Evolutionary conservation across 768 basidiomycete genomes (phyloP).

Genomic region (Boletellus ananas): DNA sequence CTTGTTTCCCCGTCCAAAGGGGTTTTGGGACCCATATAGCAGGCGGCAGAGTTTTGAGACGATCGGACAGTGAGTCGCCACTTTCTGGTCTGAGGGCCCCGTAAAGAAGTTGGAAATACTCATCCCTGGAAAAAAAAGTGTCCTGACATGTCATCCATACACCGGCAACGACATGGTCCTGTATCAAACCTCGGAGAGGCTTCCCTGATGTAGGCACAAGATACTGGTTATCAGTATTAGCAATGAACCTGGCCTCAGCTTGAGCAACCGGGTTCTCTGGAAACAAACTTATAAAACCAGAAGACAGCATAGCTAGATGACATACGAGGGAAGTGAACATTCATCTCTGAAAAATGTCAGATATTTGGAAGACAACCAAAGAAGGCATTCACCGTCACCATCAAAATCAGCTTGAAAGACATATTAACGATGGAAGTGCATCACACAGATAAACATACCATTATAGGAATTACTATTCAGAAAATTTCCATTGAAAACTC

Average conservation of each 20-base stretch:
- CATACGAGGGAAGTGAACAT: conserved; percentile 98
- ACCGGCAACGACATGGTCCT: conserved; percentile 97
- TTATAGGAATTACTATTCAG: conserved; percentile 89
- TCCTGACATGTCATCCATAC: conserved; percentile 99
- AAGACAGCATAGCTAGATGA: conserved; percentile 7
- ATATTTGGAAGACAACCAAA: neutral
- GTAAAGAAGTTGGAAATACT: conserved; percentile 94
- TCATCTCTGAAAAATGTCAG: conserved; percentile 72
- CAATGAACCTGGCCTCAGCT: conserved; percentile 90
- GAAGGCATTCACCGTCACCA: conserved; percentile 63
- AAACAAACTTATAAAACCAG: neutral
- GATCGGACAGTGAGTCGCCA: conserved; percentile 49
- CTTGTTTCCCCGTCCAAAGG: conserved; percentile 97
- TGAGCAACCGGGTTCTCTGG: conserved; percentile 92
- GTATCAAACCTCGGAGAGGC: conserved; percentile 94
- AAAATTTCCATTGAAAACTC: conserved; percentile 13
- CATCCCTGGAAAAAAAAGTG: conserved; percentile 90
- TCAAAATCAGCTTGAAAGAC: conserved; percentile 75
- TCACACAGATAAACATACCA: conserved; percentile 44
- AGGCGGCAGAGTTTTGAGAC: conserved; percentile 81
- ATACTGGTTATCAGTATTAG: conserved; percentile 98
- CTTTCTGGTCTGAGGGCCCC: conserved; percentile 91
- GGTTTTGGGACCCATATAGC: conserved; percentile 88
- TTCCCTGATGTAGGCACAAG: conserved; percentile 98
- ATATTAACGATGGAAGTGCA: conserved; percentile 5